phyloP scores from a whole-genome alignment of 495 filamentous ascomycete genomes.

The Penicillium silybi region DNA sequence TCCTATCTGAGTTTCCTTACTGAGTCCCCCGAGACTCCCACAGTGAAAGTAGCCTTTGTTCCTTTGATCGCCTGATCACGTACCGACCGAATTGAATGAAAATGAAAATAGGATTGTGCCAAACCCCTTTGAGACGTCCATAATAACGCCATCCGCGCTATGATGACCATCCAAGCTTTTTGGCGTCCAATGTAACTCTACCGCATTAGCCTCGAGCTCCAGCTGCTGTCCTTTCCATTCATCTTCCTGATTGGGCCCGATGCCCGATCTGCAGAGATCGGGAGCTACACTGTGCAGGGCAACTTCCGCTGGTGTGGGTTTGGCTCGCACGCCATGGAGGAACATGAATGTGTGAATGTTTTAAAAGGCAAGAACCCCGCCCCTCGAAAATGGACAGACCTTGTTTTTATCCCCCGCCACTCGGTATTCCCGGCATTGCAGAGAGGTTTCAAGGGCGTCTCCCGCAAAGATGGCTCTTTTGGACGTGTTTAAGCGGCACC shows the following conservation, averaged over 20 bases:
- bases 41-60: not conserved
- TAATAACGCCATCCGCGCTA: conserved; percentile 26
- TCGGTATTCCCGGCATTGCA: conserved; percentile 1
- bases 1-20: no score
- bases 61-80: not conserved
- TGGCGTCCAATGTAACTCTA: conserved; percentile 4
- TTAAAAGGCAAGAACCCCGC: not conserved
- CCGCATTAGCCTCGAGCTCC: not conserved
- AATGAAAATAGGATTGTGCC: not conserved
- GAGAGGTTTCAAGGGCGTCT: not conserved
- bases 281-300: not conserved
- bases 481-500: conserved; percentile 5
- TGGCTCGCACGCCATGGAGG: conserved; percentile 10
- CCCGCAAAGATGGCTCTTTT: conserved; percentile 5
- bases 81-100: not conserved
- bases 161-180: conserved; percentile 5
- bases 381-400: not conserved
- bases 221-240: not conserved
- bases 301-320: not conserved
- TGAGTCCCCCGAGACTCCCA: no score
- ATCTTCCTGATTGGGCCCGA: not conserved
- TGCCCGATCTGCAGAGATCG: not conserved
- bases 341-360: not conserved
- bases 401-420: not conserved
- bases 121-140: not conserved